Evolutionary conservation across 345 rosid genomes (phyloP), one percentile per base, ranked within the genome.

Genomic region (Barbarea vulgaris): DNA sequence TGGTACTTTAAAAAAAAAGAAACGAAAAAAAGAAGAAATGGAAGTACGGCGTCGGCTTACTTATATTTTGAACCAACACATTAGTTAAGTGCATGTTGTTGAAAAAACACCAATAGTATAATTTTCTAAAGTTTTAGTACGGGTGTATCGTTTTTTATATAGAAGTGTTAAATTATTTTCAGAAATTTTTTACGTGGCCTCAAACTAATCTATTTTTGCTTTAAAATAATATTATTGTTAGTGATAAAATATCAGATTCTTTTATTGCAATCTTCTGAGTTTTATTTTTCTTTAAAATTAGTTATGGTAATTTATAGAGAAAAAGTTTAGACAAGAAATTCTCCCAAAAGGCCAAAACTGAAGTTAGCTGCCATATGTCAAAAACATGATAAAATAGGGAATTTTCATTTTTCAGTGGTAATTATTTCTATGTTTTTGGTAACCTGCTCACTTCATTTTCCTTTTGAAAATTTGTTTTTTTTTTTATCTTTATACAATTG

Each of bases 401-500:
- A 3, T 48, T 48, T 0, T 48, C 53, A 48, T 19, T 48, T 48
- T 17, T 48, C 53, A 51, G 30, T 52, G 28, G 7, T 22, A 22
- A 11, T 22, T 11, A 51, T 22, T 22, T 22, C 7, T 7, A 6
- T 30, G n/a, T 42, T 55, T 41, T 9, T 31, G 34, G 33, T 13
- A 34, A 24, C 17, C 4, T 9, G n/a, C 37, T 25, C 48, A 12
- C 27, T 50, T 50, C 50, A 34, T 18, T 66, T 74, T 47, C 19
- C 11, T 60, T 60, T 25, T 18, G 17, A 36, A 67, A 14, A 3
- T 53, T 64, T 64, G 7, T 0, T 19, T 17, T 46, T 10, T 0
- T 19, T 17, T 46, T 60, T 57, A 13, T 46, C 54, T 70, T 70
- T 70, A 30, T 77, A 77, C 81, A 77, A 22, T 50, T 71, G 59